Percentiles rank a stretch among this genome's conserved stretches.
Conservation (phyloP, 2,329 filamentous ascomycete genomes). For the Fusarium beomiforme region DNA sequence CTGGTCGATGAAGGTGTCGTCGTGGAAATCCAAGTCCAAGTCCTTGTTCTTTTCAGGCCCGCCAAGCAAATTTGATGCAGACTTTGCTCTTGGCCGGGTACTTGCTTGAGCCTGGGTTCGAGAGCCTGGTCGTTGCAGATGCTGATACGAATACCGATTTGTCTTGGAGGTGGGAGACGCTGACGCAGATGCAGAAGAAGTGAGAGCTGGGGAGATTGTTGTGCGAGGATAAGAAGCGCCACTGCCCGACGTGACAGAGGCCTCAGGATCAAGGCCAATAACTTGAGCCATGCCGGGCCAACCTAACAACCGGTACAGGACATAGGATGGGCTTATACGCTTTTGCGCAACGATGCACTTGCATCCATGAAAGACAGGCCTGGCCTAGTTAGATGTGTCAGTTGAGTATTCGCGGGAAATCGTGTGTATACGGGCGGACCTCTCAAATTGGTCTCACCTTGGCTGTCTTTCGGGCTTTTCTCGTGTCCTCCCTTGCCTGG, state of each 20-base stretch:
- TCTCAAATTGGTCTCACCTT: constrained; percentile 12
- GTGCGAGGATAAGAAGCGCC: constrained; percentile 31
- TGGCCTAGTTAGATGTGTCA: constrained; percentile 25
- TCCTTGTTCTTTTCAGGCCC: constrained; percentile 21
- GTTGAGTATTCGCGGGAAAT: neutral
- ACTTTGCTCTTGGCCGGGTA: constrained; percentile 37
- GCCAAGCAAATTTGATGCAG: constrained; percentile 36
- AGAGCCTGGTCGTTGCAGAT: neutral
- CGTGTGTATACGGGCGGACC: neutral
- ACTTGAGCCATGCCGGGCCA: constrained; percentile 42
- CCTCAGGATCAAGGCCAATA: constrained; percentile 31
- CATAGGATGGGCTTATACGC: constrained; percentile 9
- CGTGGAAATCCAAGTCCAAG: constrained; percentile 31
- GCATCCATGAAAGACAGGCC: constrained; percentile 38
- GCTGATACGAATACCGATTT: constrained; percentile 7
- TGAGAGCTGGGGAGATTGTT: constrained; percentile 20
- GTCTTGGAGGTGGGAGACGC: constrained; percentile 5
- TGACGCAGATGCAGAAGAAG: constrained; percentile 5
- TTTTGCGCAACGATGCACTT: constrained; percentile 36
- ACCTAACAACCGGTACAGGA: constrained; percentile 20
- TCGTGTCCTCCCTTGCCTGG: constrained; percentile 6
- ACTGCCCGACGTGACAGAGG: constrained; percentile 36
- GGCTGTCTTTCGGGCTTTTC: constrained; percentile 22
- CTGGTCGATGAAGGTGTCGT: constrained; percentile 33
- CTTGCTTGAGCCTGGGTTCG: constrained; percentile 13